Percentiles rank a stretch among this genome's conserved stretches.
Conservation (phyloP, 2,329 filamentous ascomycete species). For the Colletotrichum costaricense region DNA sequence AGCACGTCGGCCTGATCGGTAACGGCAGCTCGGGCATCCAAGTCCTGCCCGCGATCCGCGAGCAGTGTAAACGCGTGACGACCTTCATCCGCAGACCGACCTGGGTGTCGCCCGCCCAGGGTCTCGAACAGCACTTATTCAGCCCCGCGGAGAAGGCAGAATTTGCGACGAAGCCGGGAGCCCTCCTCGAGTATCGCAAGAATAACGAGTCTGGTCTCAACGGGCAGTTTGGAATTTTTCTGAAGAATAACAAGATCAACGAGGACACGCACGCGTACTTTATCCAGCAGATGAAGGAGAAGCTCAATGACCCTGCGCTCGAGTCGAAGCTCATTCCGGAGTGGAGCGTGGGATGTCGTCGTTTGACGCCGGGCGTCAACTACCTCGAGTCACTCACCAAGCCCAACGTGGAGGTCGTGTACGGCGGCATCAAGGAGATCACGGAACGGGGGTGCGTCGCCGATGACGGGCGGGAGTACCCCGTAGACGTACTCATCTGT, state of each 20-base stretch:
- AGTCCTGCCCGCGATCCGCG: conserved; percentile 58
- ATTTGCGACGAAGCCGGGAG: conserved; percentile 53
- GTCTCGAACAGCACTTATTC: conserved; percentile 56
- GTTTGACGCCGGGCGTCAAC: conserved; percentile 38
- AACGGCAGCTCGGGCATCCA: conserved; percentile 59
- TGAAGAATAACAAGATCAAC: conserved; percentile 53
- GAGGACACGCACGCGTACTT: conserved; percentile 53
- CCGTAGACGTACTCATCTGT: conserved; percentile 41
- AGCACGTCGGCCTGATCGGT: conserved; percentile 55
- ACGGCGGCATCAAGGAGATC: conserved; percentile 45
- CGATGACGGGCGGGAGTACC: conserved; percentile 41
- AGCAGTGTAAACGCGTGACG: conserved; percentile 54
- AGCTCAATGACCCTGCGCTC: conserved; percentile 44
- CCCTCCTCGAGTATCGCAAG: conserved; percentile 54
- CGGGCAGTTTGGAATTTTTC: conserved; percentile 58
- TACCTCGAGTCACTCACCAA: conserved; percentile 41
- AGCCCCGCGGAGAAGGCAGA: conserved; percentile 50
- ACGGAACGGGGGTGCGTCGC: conserved; percentile 42
- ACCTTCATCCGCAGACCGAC: conserved; percentile 63
- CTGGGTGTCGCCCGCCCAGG: conserved; percentile 58
- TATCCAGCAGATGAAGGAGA: conserved; percentile 50
- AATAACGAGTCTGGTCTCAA: conserved; percentile 58
- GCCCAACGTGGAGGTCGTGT: conserved; percentile 47
- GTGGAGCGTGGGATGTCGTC: conserved; percentile 39
- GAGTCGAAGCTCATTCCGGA: conserved; percentile 38